Evolutionary conservation across 148 eudicot species (phyloP), one percentile per base, ranked within the genome.

Genomic region (Fagopyrum tataricum): DNA sequence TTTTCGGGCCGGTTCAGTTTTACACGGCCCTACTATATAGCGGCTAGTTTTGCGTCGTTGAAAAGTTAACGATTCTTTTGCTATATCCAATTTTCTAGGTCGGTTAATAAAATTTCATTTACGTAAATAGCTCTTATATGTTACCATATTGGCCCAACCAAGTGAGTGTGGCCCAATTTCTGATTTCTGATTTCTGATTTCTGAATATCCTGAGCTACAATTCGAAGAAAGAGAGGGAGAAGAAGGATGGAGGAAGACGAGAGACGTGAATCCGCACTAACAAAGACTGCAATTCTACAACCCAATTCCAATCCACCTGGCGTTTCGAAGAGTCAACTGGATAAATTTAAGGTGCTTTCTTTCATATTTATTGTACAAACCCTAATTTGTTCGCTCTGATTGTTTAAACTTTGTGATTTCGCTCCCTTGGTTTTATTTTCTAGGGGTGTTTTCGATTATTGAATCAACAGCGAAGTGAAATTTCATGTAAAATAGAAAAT

Each of bases 261-360:
- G 23, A 84, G 79, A 37, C 82, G 82, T 62, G 86, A 88, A 78
- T 85, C 82, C 26, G 81, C 82, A 46, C 88, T 81, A 48, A 76
- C 89, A 48, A 77, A 88, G 31, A 73, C 77, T 18, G 73, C 87
- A 10, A 73, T 74, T 77, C 51, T 78, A 42, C 78, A 69, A 2
- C 77, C 87, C 67, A 80, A 86, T 84, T 80, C 76, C 72, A 85
- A 76, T 66, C 73, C 87, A 23, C 49, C 76, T 31, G 80, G 83
- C 13, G 71, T 87, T 42, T 73, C 88, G 69, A 82, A 87, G 68
- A 20, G 85, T 3, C 98, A 86, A 76, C 82, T 86, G 68, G 40
- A 91, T 52, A 93, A 90, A 77, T 87, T 91, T 74, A 88, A 79
- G 76, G 93, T 90, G 31, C 77, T 74, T 76, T 74, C 78, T 59